Evolutionary conservation across 176 grass and related monocot genomes (phyloP).

Genomic region (Oryza brachyantha): DNA sequence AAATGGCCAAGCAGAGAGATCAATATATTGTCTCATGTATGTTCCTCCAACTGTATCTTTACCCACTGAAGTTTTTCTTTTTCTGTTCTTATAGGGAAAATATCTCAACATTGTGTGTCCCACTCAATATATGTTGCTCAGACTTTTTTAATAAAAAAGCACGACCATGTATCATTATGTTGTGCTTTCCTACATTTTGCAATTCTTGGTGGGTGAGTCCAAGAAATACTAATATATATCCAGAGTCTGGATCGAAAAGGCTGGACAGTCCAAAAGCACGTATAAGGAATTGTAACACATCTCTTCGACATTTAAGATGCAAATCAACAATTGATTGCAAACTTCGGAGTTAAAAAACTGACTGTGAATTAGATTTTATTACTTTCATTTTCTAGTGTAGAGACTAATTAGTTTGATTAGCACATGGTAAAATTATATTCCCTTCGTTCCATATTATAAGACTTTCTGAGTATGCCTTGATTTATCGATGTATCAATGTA

Average conservation of each 20-base stretch:
- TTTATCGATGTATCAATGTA: too few relatives aligned
- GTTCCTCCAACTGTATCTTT: not conserved
- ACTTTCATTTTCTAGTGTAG: not conserved
- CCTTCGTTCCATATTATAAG: too few relatives aligned
- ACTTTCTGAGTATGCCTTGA: too few relatives aligned
- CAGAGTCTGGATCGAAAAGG: not conserved
- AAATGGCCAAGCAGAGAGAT: slow-evolving; percentile 2
- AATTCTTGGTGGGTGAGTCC: not conserved
- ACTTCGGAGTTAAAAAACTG: not conserved
- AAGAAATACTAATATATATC: not conserved
- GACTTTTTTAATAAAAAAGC: not conserved
- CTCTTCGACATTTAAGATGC: not conserved
- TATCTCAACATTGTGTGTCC: not conserved
- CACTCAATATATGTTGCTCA: not conserved
- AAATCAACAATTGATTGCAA: not conserved
- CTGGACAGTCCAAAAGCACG: not conserved
- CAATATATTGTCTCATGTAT: not conserved
- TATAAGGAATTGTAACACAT: not conserved
- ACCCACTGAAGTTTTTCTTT: too few relatives aligned
- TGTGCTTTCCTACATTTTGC: not conserved
- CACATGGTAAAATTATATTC: too few relatives aligned
- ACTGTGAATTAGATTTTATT: not conserved
- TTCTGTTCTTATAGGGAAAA: too few relatives aligned
- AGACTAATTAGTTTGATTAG: not conserved
- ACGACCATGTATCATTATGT: not conserved